A percentile compares a stretch with the other conserved stretches of the same genome.
These are phyloP conservation scores for Globisporangium rhizosaccharum DNA, from an alignment of 352 stramenopile genomes.

Conservation along the genomic window DNA sequence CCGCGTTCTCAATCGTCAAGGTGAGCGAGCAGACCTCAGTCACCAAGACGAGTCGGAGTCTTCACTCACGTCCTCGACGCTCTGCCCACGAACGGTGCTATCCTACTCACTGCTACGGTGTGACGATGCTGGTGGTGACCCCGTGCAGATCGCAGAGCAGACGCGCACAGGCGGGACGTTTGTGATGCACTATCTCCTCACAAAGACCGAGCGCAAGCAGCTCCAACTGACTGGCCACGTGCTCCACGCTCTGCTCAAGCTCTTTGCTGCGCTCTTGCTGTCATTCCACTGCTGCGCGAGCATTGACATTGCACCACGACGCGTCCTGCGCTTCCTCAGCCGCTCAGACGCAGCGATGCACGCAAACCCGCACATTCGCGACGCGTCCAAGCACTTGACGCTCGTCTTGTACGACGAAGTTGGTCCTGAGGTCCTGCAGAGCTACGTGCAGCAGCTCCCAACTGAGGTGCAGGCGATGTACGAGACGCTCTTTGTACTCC, in stretches of 20 bases:
- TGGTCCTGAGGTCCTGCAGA: conserved; percentile 19
- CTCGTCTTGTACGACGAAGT: conserved; percentile 30
- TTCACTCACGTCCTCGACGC: not conserved
- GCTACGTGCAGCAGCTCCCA: conserved; percentile 2
- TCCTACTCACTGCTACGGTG: conserved; percentile 7
- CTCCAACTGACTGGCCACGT: conserved; percentile 19
- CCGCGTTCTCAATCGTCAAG: conserved; percentile 25
- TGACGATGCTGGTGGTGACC: not conserved
- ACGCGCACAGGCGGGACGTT: conserved; percentile 29
- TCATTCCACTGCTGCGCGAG: conserved; percentile 44
- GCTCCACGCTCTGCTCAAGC: conserved; percentile 34
- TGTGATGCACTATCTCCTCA: conserved; percentile 32
- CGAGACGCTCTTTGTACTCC: conserved; percentile 2
- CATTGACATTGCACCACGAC: conserved; percentile 35
- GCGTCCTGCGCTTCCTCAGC: conserved; percentile 33
- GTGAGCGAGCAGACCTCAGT: conserved; percentile 1
- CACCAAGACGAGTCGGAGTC: not conserved
- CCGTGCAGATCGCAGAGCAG: conserved; percentile 22
- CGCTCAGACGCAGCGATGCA: conserved; percentile 24
- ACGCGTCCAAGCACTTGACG: conserved; percentile 32
- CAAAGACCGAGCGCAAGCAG: conserved; percentile 17
- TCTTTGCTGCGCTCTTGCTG: conserved; percentile 28
- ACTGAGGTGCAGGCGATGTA: conserved; percentile 3
- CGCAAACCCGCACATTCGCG: conserved; percentile 32
- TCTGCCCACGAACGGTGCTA: not conserved